Percentiles rank a stretch among this genome's conserved stretches.
Conservation (phyloP, 1,284 basidiomycete species). For the Lentinula novae-zelandiae region DNA sequence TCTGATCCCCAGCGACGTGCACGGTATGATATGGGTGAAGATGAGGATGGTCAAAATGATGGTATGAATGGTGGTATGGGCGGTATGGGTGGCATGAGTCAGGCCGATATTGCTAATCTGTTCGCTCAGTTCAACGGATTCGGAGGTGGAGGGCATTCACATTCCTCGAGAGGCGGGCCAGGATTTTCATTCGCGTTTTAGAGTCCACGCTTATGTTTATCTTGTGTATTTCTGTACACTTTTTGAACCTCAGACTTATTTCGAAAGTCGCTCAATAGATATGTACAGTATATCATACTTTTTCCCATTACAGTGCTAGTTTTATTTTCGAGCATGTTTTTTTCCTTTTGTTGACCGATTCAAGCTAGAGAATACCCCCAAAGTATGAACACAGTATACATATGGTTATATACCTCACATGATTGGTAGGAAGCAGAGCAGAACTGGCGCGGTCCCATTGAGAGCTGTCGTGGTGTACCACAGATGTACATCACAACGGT, state of each 20-base stretch:
- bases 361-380: too few species aligned
- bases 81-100: constrained; percentile 41
- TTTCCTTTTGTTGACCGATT: too few species aligned
- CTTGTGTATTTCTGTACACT: background rate
- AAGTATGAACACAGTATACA: too few species aligned
- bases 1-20: constrained; percentile 67
- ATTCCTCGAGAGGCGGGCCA: background rate
- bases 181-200: constrained; percentile 8
- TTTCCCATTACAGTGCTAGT: background rate
- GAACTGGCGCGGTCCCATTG: too few species aligned
- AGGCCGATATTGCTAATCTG: constrained; percentile 55
- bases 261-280: too few species aligned
- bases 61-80: constrained; percentile 28
- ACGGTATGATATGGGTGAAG: constrained; percentile 74
- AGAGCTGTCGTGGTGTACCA: too few species aligned
- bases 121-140: constrained; percentile 56
- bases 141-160: constrained; percentile 1
- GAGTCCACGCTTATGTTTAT: background rate
- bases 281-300: background rate
- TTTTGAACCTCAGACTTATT: too few species aligned
- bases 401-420: too few species aligned
- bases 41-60: constrained; percentile 46
- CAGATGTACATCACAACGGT: too few species aligned
- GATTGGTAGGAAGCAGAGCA: too few species aligned
- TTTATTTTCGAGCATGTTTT: too few species aligned